These are phyloP conservation scores for Colletotrichum orchidophilum DNA, from an alignment of 2,329 filamentous ascomycete species.

Conservation along the genomic window DNA sequence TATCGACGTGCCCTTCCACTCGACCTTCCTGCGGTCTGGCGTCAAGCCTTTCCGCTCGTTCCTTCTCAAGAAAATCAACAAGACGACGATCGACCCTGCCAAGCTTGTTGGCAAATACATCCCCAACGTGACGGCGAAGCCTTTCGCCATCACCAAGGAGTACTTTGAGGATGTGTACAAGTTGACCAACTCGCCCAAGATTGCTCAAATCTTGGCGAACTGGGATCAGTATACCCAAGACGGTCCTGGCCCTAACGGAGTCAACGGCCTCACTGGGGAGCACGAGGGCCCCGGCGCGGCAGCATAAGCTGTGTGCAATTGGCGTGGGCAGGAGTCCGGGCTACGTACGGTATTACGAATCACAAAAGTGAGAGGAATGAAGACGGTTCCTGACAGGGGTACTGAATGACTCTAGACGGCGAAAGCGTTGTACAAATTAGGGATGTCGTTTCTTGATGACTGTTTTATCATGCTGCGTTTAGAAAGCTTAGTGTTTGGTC, in stretches of 20 bases:
- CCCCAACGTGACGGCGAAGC: constrained; percentile 95
- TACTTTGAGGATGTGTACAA: constrained; percentile 99
- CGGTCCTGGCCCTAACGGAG: constrained; percentile 50
- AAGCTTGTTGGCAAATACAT: constrained; percentile 99
- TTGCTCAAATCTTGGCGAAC: constrained; percentile 85
- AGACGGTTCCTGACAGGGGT: constrained; percentile 6
- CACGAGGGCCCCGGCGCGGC: constrained; percentile 54
- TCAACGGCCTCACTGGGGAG: constrained; percentile 44
- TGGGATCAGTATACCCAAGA: constrained; percentile 77
- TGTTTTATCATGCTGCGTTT: constrained; percentile 27
- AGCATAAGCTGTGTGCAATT: constrained; percentile 43
- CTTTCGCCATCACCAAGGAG: constrained; percentile 95
- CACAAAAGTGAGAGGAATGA: not conserved
- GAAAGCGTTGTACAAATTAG: constrained; percentile 31
- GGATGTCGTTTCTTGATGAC: constrained; percentile 10
- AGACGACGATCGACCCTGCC: constrained; percentile 96
- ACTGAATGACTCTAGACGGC: constrained; percentile 32
- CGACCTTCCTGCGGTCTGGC: constrained; percentile 95
- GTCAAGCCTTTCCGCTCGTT: constrained; percentile 99
- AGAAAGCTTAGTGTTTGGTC: constrained; percentile 5
- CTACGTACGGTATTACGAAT: constrained; percentile 20
- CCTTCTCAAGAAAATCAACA: constrained; percentile 99
- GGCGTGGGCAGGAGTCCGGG: constrained; percentile 35
- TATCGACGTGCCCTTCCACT: constrained; percentile 99
- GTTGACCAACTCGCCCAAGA: constrained; percentile 84